phyloP scores from a whole-genome alignment of 768 basidiomycete genomes.

The Auricularia sp. region DNA sequence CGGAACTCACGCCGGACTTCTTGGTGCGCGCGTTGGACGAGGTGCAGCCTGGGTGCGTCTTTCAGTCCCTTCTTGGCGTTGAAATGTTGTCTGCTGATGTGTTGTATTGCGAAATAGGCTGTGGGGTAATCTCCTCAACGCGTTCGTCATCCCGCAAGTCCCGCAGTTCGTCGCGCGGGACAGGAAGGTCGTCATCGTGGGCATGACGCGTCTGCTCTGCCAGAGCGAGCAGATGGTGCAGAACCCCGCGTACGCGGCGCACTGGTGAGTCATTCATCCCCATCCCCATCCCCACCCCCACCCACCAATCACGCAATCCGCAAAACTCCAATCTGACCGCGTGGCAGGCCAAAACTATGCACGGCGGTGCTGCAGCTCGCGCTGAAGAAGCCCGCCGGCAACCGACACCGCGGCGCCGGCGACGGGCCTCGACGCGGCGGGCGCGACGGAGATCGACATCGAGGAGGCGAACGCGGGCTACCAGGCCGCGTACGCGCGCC shows the following conservation, averaged over 20 bases:
- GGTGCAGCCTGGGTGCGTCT: constrained; percentile 70
- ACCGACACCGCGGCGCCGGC: neutral
- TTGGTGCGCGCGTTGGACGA: constrained; percentile 68
- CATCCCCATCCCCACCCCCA: no score
- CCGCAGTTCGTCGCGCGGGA: constrained; percentile 75
- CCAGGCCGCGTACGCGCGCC: constrained; percentile 85
- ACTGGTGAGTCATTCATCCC: no score
- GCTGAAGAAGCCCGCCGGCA: neutral
- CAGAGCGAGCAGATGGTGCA: constrained; percentile 61
- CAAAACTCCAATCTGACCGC: no score
- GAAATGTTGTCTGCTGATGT: no score
- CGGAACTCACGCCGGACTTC: constrained; percentile 68
- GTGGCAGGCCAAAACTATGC: neutral
- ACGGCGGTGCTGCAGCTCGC: neutral
- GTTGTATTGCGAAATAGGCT: constrained; percentile 31
- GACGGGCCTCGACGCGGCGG: constrained; percentile 11
- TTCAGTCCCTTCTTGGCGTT: neutral
- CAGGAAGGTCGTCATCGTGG: constrained; percentile 75
- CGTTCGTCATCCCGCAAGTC: constrained; percentile 70
- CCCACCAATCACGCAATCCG: no score
- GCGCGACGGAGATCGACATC: constrained; percentile 70
- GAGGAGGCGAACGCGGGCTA: constrained; percentile 88
- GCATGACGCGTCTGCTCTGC: constrained; percentile 68
- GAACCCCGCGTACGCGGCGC: constrained; percentile 27
- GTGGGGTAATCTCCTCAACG: constrained; percentile 69